Evolutionary conservation across 73 alveolate species (phyloP), one percentile per base, ranked within the genome.

Genomic region (Paramecium sexaurelia): DNA sequence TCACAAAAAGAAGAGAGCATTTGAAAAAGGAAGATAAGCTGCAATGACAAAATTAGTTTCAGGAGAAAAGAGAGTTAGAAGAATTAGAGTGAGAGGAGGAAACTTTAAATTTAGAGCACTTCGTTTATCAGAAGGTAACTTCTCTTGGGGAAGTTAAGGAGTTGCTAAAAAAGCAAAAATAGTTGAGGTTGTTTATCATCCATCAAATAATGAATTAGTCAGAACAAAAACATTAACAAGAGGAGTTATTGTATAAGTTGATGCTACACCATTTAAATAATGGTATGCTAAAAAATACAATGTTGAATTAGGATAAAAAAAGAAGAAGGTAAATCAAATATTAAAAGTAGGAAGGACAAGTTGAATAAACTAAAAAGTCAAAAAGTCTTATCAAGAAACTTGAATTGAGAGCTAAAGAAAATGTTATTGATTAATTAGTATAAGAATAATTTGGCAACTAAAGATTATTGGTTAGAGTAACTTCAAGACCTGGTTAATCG

Each of bases 401-500:
- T 88, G 96, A 87, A 89, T 66, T 84, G 91, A 93, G 96, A 91
- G 73, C 78, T 20, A 92, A 93, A 83, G 93, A 40, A 27, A 91
- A 96, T 85, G 91, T 55, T 26, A 94, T 96, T 84, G 99, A 95
- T 29, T 37, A 87, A 24, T 86, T 89, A 84, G 94, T 97, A 83
- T 92, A 92, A 84, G 98, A 96, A 26, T 95, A 92, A 57, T 93
- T 98, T 94, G 85, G 88, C 71, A 92, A 94, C 43, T 98, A 99
- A 56, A 97, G 99, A 88, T 92, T 98, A 55, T 86, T 96, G 91
- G 99, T 99, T 20, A 96, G 99, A 96, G 95, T 98, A 87, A 92
- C 99, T 75, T 96, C 99, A 85, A 95, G 99, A 85, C 99, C 99
- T 24, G 99, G 99, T 22, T 99, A 98, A 92, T 95, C 97, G 68